phyloP scores from a whole-genome alignment of 768 basidiomycete species.

The Leccinum boreale region DNA sequence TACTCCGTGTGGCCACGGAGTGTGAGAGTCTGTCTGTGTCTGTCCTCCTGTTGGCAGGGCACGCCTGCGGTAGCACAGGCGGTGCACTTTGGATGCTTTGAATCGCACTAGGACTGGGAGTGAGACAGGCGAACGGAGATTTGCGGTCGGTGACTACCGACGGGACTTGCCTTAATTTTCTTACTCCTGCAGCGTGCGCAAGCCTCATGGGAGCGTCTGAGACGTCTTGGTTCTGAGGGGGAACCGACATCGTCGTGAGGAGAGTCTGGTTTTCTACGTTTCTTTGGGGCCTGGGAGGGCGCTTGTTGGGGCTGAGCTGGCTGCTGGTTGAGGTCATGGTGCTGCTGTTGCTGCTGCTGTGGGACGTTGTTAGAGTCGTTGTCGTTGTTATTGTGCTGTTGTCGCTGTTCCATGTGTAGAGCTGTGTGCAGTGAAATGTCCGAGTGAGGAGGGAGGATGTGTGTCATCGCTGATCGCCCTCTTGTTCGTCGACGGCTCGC shows the following conservation, averaged over 20 bases:
- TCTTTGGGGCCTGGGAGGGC: constrained; percentile 42
- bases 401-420: constrained; percentile 66
- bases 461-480: constrained; percentile 39
- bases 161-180: constrained; percentile 89
- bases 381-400: constrained; percentile 40
- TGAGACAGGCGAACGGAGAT: constrained; percentile 56
- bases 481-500: neutral
- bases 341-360: constrained; percentile 26
- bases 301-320: constrained; percentile 30
- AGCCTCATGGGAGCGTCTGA: constrained; percentile 87
- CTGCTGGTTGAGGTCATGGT: neutral
- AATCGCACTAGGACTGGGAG: constrained; percentile 68
- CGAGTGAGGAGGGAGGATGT: constrained; percentile 45
- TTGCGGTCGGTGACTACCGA: constrained; percentile 76
- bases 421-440: constrained; percentile 57
- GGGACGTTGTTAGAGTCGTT: constrained; percentile 27
- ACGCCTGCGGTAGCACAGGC: constrained; percentile 81
- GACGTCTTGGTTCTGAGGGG: constrained; percentile 70
- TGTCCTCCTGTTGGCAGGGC: constrained; percentile 82
- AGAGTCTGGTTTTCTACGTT: constrained; percentile 58
- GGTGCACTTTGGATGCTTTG: constrained; percentile 83
- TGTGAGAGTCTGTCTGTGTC: constrained; percentile 83
- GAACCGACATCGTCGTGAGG: constrained; percentile 52
- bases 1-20: constrained; percentile 81
- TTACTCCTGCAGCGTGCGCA: constrained; percentile 92